These are phyloP conservation scores for Claviceps monticola DNA, from an alignment of 2,329 filamentous ascomycete genomes.

Conservation along the genomic window DNA sequence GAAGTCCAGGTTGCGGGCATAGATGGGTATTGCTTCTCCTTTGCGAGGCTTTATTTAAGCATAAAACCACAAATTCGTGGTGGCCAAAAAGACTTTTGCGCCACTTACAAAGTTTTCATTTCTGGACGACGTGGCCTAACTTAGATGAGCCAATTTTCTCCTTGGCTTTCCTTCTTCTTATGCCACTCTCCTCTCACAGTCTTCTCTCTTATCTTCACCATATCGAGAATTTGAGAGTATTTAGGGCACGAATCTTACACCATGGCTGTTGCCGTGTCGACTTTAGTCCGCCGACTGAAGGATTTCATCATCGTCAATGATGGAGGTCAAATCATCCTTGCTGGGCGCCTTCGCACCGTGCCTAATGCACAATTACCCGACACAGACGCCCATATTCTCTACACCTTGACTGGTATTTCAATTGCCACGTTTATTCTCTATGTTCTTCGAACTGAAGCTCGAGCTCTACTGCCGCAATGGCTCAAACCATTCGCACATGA, in stretches of 20 bases:
- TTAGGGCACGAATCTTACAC: neutral
- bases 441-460: conserved; percentile 12
- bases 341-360: neutral
- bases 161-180: neutral
- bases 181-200: neutral
- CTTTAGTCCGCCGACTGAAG: neutral
- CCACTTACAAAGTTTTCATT: neutral
- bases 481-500: conserved; percentile 30
- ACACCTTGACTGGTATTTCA: conserved; percentile 13
- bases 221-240: neutral
- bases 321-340: neutral
- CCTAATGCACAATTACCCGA: neutral
- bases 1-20: neutral
- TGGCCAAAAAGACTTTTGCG: neutral
- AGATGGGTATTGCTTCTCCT: neutral
- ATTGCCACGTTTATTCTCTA: conserved; percentile 18
- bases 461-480: conserved; percentile 24
- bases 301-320: neutral
- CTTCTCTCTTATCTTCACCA: neutral
- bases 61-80: neutral
- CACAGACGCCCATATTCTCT: conserved; percentile 9
- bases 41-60: neutral
- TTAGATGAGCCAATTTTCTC: neutral
- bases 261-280: neutral
- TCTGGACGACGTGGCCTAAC: neutral